phyloP scores from a whole-genome alignment of 768 basidiomycete genomes.

The Trametes meyenii region DNA sequence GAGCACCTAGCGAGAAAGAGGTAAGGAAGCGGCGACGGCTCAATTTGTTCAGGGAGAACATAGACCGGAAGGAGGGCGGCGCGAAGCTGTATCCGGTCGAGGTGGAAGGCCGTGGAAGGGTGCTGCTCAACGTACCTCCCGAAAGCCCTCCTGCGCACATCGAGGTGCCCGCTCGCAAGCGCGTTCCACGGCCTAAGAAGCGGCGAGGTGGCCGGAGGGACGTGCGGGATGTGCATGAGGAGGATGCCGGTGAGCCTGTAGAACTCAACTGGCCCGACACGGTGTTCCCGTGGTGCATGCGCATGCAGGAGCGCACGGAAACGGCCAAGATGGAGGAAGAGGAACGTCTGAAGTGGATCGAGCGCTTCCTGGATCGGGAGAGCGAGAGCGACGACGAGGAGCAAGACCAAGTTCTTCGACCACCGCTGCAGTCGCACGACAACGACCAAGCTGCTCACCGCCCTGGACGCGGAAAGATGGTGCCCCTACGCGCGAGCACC shows the following conservation, averaged over 20 bases:
- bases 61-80: slow-evolving; percentile 32
- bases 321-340: slow-evolving; percentile 55
- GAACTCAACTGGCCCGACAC: slow-evolving; percentile 79
- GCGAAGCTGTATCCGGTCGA: slow-evolving; percentile 62
- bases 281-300: slow-evolving; percentile 77
- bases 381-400: slow-evolving; percentile 55
- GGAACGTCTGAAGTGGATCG: slow-evolving; percentile 66
- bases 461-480: slow-evolving; percentile 62
- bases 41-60: slow-evolving; percentile 60
- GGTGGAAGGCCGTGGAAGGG: slow-evolving; percentile 69
- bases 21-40: slow-evolving; percentile 67
- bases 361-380: slow-evolving; percentile 72
- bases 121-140: slow-evolving; percentile 60
- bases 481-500: slow-evolving; percentile 51
- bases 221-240: not conserved
- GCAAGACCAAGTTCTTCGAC: slow-evolving; percentile 37
- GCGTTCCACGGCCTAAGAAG: slow-evolving; percentile 51
- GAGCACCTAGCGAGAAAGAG: slow-evolving; percentile 52
- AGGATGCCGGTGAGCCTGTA: slow-evolving; percentile 37
- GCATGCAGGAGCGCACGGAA: slow-evolving; percentile 57
- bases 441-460: slow-evolving; percentile 35
- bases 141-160: slow-evolving; percentile 41
- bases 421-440: slow-evolving; percentile 34
- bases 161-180: slow-evolving; percentile 42
- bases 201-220: slow-evolving; percentile 31